These are phyloP conservation scores for Cinnamomum micranthum DNA, from an alignment of 164 flowering plant species.

Conservation along the genomic window DNA sequence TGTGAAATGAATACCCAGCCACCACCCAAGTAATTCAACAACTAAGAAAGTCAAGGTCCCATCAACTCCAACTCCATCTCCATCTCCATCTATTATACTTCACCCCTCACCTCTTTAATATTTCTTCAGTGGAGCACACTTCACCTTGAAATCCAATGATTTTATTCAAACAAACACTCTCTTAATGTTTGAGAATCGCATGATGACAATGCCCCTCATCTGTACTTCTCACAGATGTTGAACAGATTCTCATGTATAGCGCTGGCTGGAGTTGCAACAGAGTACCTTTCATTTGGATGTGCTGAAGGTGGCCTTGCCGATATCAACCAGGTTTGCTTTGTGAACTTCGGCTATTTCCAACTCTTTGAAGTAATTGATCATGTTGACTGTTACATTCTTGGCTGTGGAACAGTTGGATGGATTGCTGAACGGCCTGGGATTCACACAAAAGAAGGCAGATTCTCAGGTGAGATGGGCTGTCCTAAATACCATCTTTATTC, in stretches of 20 bases:
- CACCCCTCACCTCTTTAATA: too few relatives aligned
- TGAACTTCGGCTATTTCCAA: background rate
- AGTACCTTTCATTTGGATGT: constrained; percentile 68
- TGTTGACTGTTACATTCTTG: constrained; percentile 5
- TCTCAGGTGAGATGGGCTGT: constrained; percentile 97
- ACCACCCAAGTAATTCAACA: too few relatives aligned
- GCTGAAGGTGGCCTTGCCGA: constrained; percentile 89
- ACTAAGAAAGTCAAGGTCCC: too few relatives aligned
- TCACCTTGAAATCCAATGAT: too few relatives aligned
- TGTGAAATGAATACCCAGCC: too few relatives aligned
- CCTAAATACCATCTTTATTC: constrained; percentile 57
- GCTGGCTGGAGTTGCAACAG: constrained; percentile 86
- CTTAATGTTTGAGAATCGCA: too few relatives aligned
- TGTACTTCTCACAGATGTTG: constrained; percentile 41
- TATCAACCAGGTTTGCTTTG: constrained; percentile 54
- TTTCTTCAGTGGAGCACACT: too few relatives aligned
- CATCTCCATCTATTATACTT: too few relatives aligned
- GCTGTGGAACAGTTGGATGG: constrained; percentile 52
- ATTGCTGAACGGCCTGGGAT: constrained; percentile 60
- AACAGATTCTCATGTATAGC: constrained; percentile 88
- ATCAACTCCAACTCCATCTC: too few relatives aligned
- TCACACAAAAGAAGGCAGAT: constrained; percentile 90
- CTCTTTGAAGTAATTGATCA: too few relatives aligned
- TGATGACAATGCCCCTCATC: too few relatives aligned
- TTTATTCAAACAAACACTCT: too few relatives aligned